These are phyloP conservation scores for Papilionanthe hybrid DNA, from an alignment of 116 monocot genomes.

Conservation along the genomic window DNA sequence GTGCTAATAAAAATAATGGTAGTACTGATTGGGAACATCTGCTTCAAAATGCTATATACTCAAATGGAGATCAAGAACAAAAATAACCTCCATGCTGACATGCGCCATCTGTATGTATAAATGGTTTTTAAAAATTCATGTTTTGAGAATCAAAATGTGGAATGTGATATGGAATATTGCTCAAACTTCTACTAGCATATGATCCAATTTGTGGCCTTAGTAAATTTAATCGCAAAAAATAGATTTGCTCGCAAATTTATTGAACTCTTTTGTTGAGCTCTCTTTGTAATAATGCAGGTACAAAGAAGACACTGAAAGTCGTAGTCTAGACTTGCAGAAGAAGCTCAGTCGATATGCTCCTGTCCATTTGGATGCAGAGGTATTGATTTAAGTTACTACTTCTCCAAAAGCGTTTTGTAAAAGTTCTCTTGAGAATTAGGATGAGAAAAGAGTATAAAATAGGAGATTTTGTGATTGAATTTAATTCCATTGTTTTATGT, in stretches of 20 bases:
- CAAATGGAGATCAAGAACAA: neutral
- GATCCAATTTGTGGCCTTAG: neutral
- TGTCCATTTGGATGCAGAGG: slow-evolving; percentile 63
- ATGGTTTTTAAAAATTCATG: neutral
- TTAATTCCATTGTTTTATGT: no score
- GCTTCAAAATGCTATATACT: neutral
- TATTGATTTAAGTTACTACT: slow-evolving; percentile 13
- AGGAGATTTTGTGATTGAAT: no score
- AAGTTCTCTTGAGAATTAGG: neutral
- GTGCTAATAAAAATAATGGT: neutral
- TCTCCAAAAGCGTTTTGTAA: neutral
- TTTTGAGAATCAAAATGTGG: neutral
- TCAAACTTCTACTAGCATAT: neutral
- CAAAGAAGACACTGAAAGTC: slow-evolving; percentile 42
- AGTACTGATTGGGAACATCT: neutral
- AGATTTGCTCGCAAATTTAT: neutral
- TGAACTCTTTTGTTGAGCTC: neutral
- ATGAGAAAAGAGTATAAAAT: no score
- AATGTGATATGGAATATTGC: no score
- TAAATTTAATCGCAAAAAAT: neutral
- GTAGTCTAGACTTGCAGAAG: slow-evolving; percentile 60
- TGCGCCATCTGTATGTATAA: neutral
- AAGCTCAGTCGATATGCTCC: slow-evolving; percentile 70
- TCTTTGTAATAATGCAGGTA: slow-evolving; percentile 43
- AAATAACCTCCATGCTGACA: neutral